Evolutionary conservation across 805 yeast species (phyloP).

Genomic region (Pichia eremophila): DNA sequence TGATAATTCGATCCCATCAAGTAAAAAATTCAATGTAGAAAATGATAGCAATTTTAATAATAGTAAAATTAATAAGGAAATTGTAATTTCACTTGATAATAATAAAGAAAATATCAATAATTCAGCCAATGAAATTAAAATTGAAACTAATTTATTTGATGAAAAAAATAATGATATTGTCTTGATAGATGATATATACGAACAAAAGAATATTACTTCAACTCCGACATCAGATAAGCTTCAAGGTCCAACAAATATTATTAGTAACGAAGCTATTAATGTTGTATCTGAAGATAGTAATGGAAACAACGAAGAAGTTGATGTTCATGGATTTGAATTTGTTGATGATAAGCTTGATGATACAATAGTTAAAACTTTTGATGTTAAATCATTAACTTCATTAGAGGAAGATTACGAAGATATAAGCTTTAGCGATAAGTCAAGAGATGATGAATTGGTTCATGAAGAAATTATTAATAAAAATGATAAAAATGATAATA

Average conservation of each 20-base stretch:
- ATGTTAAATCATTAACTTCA: constrained; percentile 6
- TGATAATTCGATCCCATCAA: constrained; percentile 14
- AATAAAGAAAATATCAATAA: background rate
- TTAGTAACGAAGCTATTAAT: background rate
- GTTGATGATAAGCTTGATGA: background rate
- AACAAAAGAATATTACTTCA: background rate
- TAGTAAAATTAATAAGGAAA: no score
- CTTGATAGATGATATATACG: background rate
- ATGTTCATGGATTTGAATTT: background rate
- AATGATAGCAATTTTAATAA: background rate
- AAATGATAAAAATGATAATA: background rate
- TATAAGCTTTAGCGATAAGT: constrained; percentile 7
- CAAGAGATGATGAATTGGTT: constrained; percentile 1
- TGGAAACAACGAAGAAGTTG: background rate
- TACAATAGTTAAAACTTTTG: constrained; percentile 2
- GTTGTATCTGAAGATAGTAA: constrained; percentile 7
- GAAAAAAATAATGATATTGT: background rate
- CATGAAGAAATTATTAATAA: background rate
- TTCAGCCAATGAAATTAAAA: background rate
- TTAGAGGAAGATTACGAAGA: constrained; percentile 6
- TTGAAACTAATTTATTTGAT: background rate
- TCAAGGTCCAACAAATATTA: constrained; percentile 16
- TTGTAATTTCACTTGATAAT: background rate
- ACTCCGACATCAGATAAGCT: background rate
- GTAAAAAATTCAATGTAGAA: constrained; percentile 6